Evolutionary conservation across 1,284 basidiomycete genomes (phyloP).

Genomic region (Erythrobasidium hasegawianum): DNA sequence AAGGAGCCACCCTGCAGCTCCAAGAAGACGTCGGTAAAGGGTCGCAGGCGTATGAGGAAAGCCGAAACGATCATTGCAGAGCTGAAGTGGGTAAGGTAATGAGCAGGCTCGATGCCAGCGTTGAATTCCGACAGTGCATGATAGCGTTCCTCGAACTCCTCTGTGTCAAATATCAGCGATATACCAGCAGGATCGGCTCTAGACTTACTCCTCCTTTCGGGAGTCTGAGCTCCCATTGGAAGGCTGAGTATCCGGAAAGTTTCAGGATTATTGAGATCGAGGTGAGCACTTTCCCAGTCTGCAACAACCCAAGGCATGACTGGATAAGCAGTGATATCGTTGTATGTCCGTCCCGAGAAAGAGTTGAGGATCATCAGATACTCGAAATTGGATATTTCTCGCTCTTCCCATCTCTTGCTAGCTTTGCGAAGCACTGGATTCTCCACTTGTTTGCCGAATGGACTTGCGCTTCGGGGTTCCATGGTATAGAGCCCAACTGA

Average conservation of each 20-base stretch:
- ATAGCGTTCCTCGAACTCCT: constrained; percentile 60
- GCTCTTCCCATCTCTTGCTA: constrained; percentile 44
- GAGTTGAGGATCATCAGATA: constrained; percentile 49
- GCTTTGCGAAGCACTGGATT: constrained; percentile 11
- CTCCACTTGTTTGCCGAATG: constrained; percentile 22
- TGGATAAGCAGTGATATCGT: constrained; percentile 87
- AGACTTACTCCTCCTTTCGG: no score
- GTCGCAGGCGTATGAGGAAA: constrained; percentile 82
- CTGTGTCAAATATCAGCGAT: neutral
- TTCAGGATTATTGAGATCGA: neutral
- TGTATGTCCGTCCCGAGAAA: constrained; percentile 47
- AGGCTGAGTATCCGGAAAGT: no score
- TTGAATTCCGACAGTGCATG: constrained; percentile 62
- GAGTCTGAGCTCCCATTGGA: no score
- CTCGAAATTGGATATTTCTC: constrained; percentile 47
- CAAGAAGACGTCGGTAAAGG: constrained; percentile 82
- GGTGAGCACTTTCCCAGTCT: constrained; percentile 45
- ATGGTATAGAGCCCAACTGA: no score
- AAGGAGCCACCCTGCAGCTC: constrained; percentile 72
- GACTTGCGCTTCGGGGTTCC: neutral
- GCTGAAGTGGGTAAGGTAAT: constrained; percentile 77
- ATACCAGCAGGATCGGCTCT: no score
- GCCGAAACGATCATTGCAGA: constrained; percentile 97
- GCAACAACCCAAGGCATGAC: constrained; percentile 70
- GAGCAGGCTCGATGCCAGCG: constrained; percentile 76